Base-by-base conservation (phyloP, 257 asterid genomes). In the Solanum rostratum region DNA sequence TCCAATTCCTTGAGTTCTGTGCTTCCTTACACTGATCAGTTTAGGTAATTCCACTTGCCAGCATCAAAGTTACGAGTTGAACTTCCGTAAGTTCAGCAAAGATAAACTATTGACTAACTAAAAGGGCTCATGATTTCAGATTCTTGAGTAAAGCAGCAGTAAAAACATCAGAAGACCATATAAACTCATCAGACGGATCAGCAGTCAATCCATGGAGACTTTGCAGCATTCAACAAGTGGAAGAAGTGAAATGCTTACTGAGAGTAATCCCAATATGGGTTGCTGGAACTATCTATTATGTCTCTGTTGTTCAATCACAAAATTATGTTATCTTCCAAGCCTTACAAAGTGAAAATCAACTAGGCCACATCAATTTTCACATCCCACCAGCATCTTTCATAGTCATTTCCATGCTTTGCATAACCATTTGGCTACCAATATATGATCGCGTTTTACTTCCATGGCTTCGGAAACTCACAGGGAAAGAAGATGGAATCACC, bases 201-300 rank as follows among this genome's bases (percentile, higher is more conserved):
- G 85, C 88, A 16, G 83, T 14, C 19, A 80, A 89, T 87, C 87
- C 88, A 11, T 84, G 89, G 90, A 79, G 85, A 22, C 86, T 89
- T 55, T 87, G 90, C 82, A 85, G 87, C 41, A 50, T 87, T n/a
- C 91, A 89, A 18, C 88, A 89, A 76, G 88, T 87, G 71, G 91
- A 89, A 68, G 87, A 81, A 74, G 80, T 87, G 55, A 89, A 89
- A 85, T 89, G 90, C 55, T 76, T 89, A 14, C 5, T 85, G 14
- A 84, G 86, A 68, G 54, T 84, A 10, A 46, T 87, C 20, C 90
- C 91, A n/a, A 87, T 89, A 66, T 89, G 88, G 87, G 18, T 71
- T 63, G 69, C 91, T 15, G 73, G 86, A 37, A 78, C 85, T 20
- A 20, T 87, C 2, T 87, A 87, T 83, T 57, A 30, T 43, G 82